Conservation (phyloP, 2,329 filamentous ascomycete species). For the Fusarium veterinarium region DNA sequence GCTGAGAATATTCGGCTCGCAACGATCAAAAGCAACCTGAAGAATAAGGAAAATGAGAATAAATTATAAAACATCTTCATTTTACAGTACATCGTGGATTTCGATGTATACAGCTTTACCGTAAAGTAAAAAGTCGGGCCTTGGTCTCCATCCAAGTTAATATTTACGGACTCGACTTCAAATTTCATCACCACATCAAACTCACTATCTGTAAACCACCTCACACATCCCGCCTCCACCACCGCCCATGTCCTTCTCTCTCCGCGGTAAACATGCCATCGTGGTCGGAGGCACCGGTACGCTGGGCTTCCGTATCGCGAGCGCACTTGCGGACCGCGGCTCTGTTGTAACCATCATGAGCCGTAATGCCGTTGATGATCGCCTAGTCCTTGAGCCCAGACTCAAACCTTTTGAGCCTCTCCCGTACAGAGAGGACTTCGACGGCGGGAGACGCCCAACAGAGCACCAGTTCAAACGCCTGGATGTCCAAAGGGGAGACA, state of each 20-base stretch:
- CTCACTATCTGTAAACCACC: neutral
- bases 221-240: neutral
- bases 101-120: neutral
- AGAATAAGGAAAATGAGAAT: neutral
- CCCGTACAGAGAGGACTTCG: neutral
- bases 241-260: slow-evolving; percentile 45
- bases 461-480: slow-evolving; percentile 51
- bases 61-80: neutral
- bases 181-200: slow-evolving; percentile 15
- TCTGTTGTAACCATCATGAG: slow-evolving; percentile 71
- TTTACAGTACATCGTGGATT: neutral
- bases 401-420: slow-evolving; percentile 42
- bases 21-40: neutral
- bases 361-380: slow-evolving; percentile 61
- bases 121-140: neutral
- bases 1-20: neutral
- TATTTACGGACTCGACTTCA: slow-evolving; percentile 6
- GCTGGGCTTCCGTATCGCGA: slow-evolving; percentile 76
- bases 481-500: slow-evolving; percentile 46
- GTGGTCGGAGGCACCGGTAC: slow-evolving; percentile 78
- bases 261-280: slow-evolving; percentile 64
- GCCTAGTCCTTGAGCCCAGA: slow-evolving; percentile 52
- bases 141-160: neutral
- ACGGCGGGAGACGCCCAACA: slow-evolving; percentile 25
- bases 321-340: slow-evolving; percentile 72